These are phyloP conservation scores for Colletotrichum lupini DNA, from an alignment of 2,329 filamentous ascomycete species.

Conservation along the genomic window DNA sequence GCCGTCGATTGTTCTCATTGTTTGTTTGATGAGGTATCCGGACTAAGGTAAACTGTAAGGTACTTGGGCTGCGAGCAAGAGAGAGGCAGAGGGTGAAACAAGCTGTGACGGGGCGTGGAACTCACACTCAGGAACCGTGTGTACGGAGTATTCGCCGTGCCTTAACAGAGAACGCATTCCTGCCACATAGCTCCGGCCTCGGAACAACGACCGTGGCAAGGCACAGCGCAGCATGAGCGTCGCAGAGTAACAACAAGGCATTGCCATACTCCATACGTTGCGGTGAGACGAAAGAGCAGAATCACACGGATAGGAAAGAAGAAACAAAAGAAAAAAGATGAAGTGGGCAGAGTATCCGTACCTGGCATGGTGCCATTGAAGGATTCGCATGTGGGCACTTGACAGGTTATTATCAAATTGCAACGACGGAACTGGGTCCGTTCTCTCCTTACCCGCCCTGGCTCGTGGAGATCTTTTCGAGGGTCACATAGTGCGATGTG, in stretches of 20 bases:
- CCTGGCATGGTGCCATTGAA: not conserved
- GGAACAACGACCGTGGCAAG: constrained; percentile 5
- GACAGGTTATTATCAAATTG: not conserved
- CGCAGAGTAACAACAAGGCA: not conserved
- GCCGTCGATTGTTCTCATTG: not conserved
- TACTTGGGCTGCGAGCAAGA: not conserved
- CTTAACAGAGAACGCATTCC: constrained; percentile 1
- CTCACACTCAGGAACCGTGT: constrained; percentile 8
- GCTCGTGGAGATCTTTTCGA: not conserved
- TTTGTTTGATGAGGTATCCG: not conserved
- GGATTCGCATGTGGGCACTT: not conserved
- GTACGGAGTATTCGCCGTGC: not conserved
- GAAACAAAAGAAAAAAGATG: not conserved
- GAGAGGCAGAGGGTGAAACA: constrained; percentile 16
- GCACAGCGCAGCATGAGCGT: not conserved
- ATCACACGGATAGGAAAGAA: too few species aligned
- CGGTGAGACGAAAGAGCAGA: not conserved
- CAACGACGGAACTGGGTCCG: not conserved
- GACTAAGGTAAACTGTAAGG: not conserved
- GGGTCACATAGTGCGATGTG: not conserved
- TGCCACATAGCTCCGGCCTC: not conserved
- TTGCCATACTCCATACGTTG: not conserved
- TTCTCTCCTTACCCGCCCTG: not conserved
- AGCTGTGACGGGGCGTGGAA: constrained; percentile 25
- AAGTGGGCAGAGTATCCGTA: not conserved